Conservation (phyloP, 768 basidiomycete genomes). For the Boletellus sp. region DNA sequence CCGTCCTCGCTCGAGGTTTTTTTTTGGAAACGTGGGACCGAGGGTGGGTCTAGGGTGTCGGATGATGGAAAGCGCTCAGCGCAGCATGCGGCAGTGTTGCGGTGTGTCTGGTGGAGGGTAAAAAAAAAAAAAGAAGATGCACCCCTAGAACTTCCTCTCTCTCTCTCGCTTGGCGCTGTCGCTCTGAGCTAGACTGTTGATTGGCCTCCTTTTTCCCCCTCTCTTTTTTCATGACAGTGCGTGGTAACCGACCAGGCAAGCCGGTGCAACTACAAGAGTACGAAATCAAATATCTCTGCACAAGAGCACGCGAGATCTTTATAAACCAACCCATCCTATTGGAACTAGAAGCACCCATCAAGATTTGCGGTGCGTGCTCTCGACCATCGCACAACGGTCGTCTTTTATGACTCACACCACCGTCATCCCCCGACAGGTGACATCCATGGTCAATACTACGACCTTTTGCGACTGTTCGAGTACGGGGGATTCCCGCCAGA, state of each 20-base stretch:
- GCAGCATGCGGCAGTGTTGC: constrained; percentile 19
- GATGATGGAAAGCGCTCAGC: background rate
- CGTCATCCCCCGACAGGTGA: constrained; percentile 60
- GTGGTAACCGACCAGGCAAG: constrained; percentile 97
- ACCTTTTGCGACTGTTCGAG: constrained; percentile 95
- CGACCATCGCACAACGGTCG: background rate
- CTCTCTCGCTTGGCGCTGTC: background rate
- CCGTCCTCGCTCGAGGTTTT: constrained; percentile 1
- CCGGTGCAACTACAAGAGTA: constrained; percentile 97
- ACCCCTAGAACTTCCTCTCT: background rate
- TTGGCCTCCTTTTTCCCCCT: constrained; percentile 9
- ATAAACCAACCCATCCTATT: constrained; percentile 98
- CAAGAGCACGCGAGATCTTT: constrained; percentile 98
- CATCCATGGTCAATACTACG: constrained; percentile 99
- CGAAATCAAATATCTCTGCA: constrained; percentile 99
- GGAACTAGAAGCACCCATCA: constrained; percentile 98
- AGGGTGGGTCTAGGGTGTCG: constrained; percentile 10
- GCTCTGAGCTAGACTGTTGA: constrained; percentile 16
- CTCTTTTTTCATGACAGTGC: constrained; percentile 53
- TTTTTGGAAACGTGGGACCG: background rate
- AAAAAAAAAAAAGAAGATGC: constrained; percentile 5
- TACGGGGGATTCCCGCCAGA: constrained; percentile 99
- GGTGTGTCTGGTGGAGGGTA: background rate
- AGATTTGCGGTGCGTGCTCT: constrained; percentile 86
- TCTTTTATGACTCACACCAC: constrained; percentile 22